Base-by-base conservation (phyloP, 805 yeast species). In the Gaillardinia entomophila region DNA sequence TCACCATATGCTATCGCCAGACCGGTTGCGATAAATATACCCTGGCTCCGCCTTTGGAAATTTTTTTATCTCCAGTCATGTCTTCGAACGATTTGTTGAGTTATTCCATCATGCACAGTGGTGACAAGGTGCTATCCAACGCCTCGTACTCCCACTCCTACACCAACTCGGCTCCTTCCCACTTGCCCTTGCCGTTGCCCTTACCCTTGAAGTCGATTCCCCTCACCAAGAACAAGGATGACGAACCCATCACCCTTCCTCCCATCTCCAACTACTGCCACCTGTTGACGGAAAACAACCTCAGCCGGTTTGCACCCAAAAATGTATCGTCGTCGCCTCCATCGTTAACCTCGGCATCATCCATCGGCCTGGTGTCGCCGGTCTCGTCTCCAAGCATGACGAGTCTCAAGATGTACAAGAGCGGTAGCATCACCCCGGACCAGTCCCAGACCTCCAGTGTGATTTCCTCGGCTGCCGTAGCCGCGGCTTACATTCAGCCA, bases 61-160 rank as follows among this genome's bases (percentile, higher is more conserved):
- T 16, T 15, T 35, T 33, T 33, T 39, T 27, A 13, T 13, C 24
- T 16, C 27, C 22, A 12, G 26, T 36, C 27, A 52, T 53, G 49
- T 44, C 53, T 30, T 46, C 60, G 13, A 53, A 51, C 48, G 70
- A 64, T 39, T 55, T 64, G 28, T 48, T 62, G 36, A 46, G 59
- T 31, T 64, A 64, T 38, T 63, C 69, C 23, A 64, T 64, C 34
- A 62, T 63, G 68, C 48, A 51, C 39, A 40, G 42, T 26, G 55
- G 53, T 22, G 45, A 42, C 16, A 47, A 43, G 31, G 48, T 31
- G 8, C 17, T 22, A 6, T 26, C 26, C 7, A 13, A 15, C 11
- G 20, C 24, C 29, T n/a, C 15, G 22, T 30, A 26, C 18, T 10
- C 16, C 12, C 34, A 31, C 13, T 12, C 24, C 12, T 19, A 17